phyloP scores from a whole-genome alignment of 805 yeast species.

The Pichia insulana region DNA sequence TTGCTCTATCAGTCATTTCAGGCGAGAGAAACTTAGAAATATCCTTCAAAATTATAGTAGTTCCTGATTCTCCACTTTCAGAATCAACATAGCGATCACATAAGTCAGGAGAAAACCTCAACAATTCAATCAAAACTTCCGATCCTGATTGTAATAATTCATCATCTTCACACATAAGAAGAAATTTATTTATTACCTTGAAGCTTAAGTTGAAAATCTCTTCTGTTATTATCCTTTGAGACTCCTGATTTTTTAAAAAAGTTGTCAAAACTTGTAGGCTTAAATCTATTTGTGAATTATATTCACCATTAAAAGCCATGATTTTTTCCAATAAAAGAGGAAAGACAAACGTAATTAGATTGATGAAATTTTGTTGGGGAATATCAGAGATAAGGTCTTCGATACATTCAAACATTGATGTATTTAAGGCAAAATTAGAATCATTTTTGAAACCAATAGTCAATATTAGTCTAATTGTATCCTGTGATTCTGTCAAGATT shows the following conservation, averaged over 20 bases:
- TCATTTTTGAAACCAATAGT: constrained; percentile 64
- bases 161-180: constrained; percentile 52
- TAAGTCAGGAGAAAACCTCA: constrained; percentile 33
- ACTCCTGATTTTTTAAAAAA: constrained; percentile 35
- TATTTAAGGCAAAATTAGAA: constrained; percentile 58
- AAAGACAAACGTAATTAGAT: constrained; percentile 42
- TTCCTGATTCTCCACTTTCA: constrained; percentile 36
- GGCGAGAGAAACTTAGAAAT: constrained; percentile 67
- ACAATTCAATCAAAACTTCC: constrained; percentile 57
- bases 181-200: constrained; percentile 34
- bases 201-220: constrained; percentile 35
- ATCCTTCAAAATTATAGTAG: constrained; percentile 50
- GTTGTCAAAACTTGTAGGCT: constrained; percentile 48
- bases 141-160: constrained; percentile 72
- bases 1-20: constrained; percentile 68
- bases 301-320: constrained; percentile 35
- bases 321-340: constrained; percentile 40
- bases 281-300: constrained; percentile 51
- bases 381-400: constrained; percentile 46
- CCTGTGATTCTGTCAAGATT: constrained; percentile 24
- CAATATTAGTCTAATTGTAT: constrained; percentile 47
- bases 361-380: constrained; percentile 34
- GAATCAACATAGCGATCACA: constrained; percentile 27
- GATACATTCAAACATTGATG: constrained; percentile 63
- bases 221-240: constrained; percentile 15